These are phyloP conservation scores for Coccomyxa sp. DNA, from an alignment of 139 green algal genomes.

Conservation along the genomic window DNA sequence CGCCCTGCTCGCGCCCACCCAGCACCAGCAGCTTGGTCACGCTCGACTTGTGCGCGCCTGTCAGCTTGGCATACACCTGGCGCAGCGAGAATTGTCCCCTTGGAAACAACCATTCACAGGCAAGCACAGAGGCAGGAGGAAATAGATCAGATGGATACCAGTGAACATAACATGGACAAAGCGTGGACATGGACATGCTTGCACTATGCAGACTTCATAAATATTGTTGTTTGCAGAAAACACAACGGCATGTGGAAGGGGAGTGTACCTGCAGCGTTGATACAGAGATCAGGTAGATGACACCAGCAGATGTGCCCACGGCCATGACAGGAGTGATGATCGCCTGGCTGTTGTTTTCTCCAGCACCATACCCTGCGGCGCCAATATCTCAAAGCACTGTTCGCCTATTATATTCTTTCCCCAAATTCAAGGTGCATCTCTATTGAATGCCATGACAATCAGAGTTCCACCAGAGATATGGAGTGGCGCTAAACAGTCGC, in stretches of 20 bases:
- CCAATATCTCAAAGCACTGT: neutral
- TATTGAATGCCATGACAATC: too few species aligned
- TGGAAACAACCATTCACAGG: neutral
- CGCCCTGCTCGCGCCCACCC: constrained; percentile 17
- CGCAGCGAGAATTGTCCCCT: neutral
- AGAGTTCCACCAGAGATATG: too few species aligned
- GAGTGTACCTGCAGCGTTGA: constrained; percentile 22
- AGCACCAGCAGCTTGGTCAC: constrained; percentile 37
- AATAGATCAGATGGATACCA: neutral
- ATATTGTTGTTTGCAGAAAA: too few species aligned
- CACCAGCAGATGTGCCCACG: constrained; percentile 40
- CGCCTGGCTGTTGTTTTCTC: neutral
- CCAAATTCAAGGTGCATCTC: too few species aligned
- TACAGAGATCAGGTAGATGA: constrained; percentile 38
- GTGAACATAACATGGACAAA: neutral
- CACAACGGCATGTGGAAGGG: too few species aligned
- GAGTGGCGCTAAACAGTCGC: neutral
- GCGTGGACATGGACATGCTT: neutral
- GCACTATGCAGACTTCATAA: too few species aligned
- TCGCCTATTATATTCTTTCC: too few species aligned
- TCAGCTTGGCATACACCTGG: constrained; percentile 43
- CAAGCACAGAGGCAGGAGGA: neutral
- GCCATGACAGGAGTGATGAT: constrained; percentile 41
- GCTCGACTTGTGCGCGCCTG: constrained; percentile 28
- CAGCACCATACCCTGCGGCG: neutral